phyloP scores from a whole-genome alignment of 352 stramenopile species.

The Globisporangium perplexum region DNA sequence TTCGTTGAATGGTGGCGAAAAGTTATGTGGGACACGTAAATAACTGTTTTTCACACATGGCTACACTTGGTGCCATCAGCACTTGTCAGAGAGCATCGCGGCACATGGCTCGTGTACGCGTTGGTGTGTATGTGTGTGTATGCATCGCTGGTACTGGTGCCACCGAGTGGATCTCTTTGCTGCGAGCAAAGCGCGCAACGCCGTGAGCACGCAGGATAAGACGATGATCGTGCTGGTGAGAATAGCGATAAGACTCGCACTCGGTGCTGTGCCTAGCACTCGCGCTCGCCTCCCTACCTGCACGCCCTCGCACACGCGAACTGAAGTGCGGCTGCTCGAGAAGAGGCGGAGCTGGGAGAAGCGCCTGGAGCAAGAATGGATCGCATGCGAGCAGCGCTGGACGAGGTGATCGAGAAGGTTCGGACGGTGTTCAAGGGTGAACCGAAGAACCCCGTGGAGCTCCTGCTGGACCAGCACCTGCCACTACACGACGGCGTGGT shows the following conservation, averaged over 20 bases:
- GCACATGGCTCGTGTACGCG: no score
- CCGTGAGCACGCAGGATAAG: no score
- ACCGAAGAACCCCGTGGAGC: constrained; percentile 52
- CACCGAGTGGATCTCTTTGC: no score
- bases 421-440: constrained; percentile 50
- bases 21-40: background rate
- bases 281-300: no score
- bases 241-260: background rate
- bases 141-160: no score
- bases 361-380: constrained; percentile 32
- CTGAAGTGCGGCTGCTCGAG: background rate
- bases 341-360: background rate
- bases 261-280: background rate
- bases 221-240: background rate
- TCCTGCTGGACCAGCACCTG: constrained; percentile 56
- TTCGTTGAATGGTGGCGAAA: background rate
- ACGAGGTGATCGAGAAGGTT: constrained; percentile 60
- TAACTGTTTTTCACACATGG: no score
- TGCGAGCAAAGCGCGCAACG: no score
- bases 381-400: constrained; percentile 40
- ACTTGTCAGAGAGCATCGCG: no score
- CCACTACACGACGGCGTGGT: constrained; percentile 44
- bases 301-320: background rate
- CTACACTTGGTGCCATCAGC: no score
- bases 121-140: no score